A percentile compares a stretch with the other conserved stretches of the same genome.
phyloP scores from a whole-genome alignment of 2,329 filamentous ascomycete species.

The Trichoderma oligosporum region DNA sequence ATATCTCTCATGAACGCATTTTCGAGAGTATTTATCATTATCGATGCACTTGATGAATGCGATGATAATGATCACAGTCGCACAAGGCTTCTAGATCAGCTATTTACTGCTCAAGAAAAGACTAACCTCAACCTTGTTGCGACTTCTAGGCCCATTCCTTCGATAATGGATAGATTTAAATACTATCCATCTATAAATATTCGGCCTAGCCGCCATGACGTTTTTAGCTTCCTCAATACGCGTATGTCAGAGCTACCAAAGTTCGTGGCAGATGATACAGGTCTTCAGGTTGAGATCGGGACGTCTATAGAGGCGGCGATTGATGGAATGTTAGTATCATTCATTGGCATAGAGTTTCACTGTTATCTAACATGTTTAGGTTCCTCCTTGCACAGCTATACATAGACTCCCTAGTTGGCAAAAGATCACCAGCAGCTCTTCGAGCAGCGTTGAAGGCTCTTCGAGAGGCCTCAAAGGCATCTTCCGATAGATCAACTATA shows the following conservation, averaged over 20 bases:
- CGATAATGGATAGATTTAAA: background rate
- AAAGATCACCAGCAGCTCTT: background rate
- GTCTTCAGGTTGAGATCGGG: background rate
- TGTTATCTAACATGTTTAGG: background rate
- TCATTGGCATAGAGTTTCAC: too few species aligned
- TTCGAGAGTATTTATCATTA: background rate
- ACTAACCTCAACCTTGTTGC: background rate
- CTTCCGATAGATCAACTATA: conserved; percentile 20
- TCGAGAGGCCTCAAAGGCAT: background rate
- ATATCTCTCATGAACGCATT: background rate
- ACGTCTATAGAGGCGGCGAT: background rate
- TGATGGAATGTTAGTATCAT: conserved; percentile 3
- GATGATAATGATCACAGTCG: background rate
- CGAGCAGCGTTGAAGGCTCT: background rate
- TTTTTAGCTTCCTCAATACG: background rate
- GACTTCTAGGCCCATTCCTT: background rate
- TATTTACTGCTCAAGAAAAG: background rate
- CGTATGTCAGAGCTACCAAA: background rate
- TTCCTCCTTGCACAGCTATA: conserved; percentile 5
- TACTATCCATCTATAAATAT: background rate
- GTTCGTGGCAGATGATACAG: background rate
- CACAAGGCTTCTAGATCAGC: background rate
- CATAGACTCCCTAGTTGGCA: background rate
- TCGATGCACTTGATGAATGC: conserved; percentile 9
- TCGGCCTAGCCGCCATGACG: background rate